phyloP scores from a whole-genome alignment of 306 rosid genomes.

The Arachis hypogaea region DNA sequence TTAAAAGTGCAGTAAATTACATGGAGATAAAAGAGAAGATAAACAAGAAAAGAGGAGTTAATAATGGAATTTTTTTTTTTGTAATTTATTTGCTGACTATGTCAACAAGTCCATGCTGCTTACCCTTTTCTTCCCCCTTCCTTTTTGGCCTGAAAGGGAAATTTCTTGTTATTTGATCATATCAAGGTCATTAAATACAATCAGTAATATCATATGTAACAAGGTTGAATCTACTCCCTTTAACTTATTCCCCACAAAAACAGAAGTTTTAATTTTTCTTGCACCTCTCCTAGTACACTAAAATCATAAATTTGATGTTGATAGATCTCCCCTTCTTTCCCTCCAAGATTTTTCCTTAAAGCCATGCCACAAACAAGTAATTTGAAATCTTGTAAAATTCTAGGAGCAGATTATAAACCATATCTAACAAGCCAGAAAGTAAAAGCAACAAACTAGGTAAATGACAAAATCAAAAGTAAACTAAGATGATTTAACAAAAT shows the following conservation, averaged over 20 bases:
- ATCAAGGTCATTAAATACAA: background rate
- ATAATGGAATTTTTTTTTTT: background rate
- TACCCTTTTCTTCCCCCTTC: constrained; percentile 1
- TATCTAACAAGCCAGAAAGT: background rate
- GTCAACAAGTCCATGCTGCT: constrained; percentile 1
- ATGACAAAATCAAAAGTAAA: constrained; percentile 36
- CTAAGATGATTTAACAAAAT: constrained; percentile 28
- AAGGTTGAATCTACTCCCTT: background rate
- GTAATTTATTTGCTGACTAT: background rate
- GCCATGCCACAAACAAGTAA: constrained; percentile 5
- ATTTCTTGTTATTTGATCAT: constrained; percentile 32
- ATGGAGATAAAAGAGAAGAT: background rate
- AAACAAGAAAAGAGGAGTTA: background rate
- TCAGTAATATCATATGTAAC: background rate
- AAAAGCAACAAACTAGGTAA: constrained; percentile 27
- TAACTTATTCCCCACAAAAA: constrained; percentile 30
- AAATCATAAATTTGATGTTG: constrained; percentile 13
- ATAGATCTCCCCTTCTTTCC: constrained; percentile 16
- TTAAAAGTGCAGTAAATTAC: background rate
- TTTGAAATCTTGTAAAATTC: constrained; percentile 1
- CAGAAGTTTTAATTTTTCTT: constrained; percentile 3
- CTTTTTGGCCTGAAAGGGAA: constrained; percentile 30
- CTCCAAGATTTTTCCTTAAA: constrained; percentile 15
- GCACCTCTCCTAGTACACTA: constrained; percentile 19
- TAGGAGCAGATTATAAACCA: background rate